Conservation (phyloP, 495 filamentous ascomycete species). For the Geopyxis carbonaria region DNA sequence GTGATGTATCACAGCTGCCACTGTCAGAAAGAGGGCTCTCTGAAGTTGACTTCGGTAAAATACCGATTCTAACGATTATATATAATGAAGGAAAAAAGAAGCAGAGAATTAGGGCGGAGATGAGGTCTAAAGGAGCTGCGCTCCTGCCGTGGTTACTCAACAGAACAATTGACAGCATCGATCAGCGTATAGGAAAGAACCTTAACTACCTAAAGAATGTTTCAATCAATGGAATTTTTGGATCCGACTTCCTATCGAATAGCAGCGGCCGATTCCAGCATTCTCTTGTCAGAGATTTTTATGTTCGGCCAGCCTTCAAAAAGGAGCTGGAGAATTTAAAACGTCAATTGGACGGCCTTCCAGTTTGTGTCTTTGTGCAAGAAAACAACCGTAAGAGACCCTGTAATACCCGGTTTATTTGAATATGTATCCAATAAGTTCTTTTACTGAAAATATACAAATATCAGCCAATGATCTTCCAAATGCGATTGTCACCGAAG, state of each 20-base stretch:
- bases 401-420: neutral
- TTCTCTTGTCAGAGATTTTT: too few relatives aligned
- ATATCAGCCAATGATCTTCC: constrained; percentile 4
- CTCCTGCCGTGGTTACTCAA: too few relatives aligned
- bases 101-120: too few relatives aligned
- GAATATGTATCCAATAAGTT: too few relatives aligned
- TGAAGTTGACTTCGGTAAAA: constrained; percentile 9
- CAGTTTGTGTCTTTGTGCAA: neutral
- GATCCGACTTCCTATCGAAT: too few relatives aligned
- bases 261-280: too few relatives aligned
- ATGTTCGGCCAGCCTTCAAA: neutral
- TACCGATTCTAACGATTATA: constrained; percentile 10
- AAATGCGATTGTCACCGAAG: constrained; percentile 10
- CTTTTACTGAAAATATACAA: neutral
- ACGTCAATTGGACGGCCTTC: neutral
- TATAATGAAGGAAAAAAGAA: constrained; percentile 9
- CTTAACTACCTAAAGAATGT: too few relatives aligned
- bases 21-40: constrained; percentile 12
- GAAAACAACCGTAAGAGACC: neutral
- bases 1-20: neutral
- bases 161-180: too few relatives aligned
- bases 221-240: too few relatives aligned
- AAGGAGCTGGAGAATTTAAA: neutral
- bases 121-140: too few relatives aligned
- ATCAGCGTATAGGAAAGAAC: too few relatives aligned